Base-by-base conservation (phyloP, 345 rosid genomes). In the Erucastrum elatum region DNA sequence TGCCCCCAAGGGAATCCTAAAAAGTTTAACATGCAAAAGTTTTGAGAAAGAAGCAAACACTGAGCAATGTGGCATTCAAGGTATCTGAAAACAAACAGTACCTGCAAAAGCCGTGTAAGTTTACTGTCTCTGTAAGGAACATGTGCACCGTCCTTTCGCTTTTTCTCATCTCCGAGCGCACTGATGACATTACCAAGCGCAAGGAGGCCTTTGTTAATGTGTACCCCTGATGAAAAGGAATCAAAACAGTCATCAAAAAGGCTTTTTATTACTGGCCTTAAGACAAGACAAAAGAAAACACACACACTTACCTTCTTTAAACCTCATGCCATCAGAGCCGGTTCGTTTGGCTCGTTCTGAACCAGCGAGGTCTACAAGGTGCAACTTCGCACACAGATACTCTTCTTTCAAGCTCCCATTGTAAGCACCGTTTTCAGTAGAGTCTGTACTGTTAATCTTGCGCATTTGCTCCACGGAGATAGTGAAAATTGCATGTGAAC, bases 151-250 rank as follows among this genome's bases (percentile, higher is more conserved):
- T 95, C 98, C 87, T 91, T 95, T 27, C 99, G 97, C 79, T 89
- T 95, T 87, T 91, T 95, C 80, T 95, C 99, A 66, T 95, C 99
- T 62, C 99, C 99, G 6, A 95, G 96, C 30, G 99, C 99, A 71
- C 99, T 95, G 72, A 95, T 95, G 64, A 95, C 99, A 79, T 95
- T 95, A 74, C 99, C 99, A 74, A 95, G 99, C 30, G 99, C 99
- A 81, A 95, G 97, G 71, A 95, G 98, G 60, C 99, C 99, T 85
- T 85, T 91, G 66, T 95, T 95, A 76, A 95, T 95, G 87, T 95
- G 99, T 76, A 95, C 93, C 71, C 99, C 99, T 95, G 84, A 71
- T 72, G 59, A 80, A 71, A 64, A 79, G 66, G 34, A 82, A 33
- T 59, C 66, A 80, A 35, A 77, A 29, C 31, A 41, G n/a, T 37